Evolutionary conservation across 2,329 filamentous ascomycete species (phyloP).

Genomic region (Claviceps digitariae): DNA sequence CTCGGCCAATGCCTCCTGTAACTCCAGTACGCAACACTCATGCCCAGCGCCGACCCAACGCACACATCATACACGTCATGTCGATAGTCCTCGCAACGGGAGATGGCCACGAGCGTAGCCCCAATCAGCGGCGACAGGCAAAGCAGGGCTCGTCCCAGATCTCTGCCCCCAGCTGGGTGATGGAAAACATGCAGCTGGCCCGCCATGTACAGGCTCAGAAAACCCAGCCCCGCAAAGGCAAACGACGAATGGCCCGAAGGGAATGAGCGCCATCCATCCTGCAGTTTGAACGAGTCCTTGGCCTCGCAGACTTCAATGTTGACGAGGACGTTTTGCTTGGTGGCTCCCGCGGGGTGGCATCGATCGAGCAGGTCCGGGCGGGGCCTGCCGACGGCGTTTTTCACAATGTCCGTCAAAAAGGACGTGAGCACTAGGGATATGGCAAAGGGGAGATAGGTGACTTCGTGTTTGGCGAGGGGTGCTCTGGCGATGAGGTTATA

Average conservation of each 20-base stretch:
- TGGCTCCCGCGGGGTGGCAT: constrained; percentile 53
- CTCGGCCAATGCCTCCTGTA: constrained; percentile 52
- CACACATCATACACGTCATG: constrained; percentile 60
- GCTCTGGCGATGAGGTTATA: constrained; percentile 52
- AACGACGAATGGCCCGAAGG: constrained; percentile 72
- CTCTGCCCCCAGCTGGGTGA: constrained; percentile 28
- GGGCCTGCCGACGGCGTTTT: constrained; percentile 73
- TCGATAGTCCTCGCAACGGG: constrained; percentile 55
- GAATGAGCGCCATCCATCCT: constrained; percentile 77
- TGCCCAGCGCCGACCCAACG: constrained; percentile 46
- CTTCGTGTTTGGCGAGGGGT: constrained; percentile 66
- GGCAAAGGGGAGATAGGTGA: constrained; percentile 67
- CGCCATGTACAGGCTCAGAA: constrained; percentile 55
- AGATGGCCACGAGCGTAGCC: constrained; percentile 55
- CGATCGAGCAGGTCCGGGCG: constrained; percentile 52
- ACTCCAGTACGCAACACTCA: constrained; percentile 48
- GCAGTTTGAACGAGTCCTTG: constrained; percentile 51
- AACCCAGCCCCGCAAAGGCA: constrained; percentile 66
- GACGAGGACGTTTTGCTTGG: constrained; percentile 39
- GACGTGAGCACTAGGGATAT: constrained; percentile 64
- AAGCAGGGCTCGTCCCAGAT: constrained; percentile 41
- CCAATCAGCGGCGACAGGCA: constrained; percentile 46
- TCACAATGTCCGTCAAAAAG: constrained; percentile 81
- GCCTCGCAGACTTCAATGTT: constrained; percentile 62
- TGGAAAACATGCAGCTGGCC: constrained; percentile 50